A percentile compares a stretch with the other conserved stretches of the same genome.
Evolutionary conservation across 192 early-diverging fungal species (phyloP).

Genomic region (Pilaira anomala): DNA sequence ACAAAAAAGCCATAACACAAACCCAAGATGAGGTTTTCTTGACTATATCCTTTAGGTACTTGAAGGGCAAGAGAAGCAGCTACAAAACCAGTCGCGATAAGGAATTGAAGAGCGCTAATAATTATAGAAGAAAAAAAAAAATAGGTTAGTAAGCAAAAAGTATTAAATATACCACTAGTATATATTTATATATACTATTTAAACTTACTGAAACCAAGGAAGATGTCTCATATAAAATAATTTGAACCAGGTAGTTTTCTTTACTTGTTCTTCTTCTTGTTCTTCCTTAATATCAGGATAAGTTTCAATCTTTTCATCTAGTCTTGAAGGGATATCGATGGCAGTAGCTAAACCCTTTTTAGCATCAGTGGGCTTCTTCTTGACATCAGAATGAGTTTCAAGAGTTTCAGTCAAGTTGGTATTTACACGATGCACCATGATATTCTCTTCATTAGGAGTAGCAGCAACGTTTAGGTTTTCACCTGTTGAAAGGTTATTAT

Average conservation of each 20-base stretch:
- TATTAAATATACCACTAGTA: not conserved
- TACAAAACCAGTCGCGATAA: conserved; percentile 30
- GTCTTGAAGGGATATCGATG: not conserved
- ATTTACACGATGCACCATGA: too few relatives aligned
- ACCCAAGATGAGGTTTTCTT: conserved; percentile 34
- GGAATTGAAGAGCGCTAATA: conserved; percentile 15
- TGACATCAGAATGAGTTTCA: not conserved
- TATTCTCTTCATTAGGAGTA: too few relatives aligned
- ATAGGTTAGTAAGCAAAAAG: too few relatives aligned
- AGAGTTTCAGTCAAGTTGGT: not conserved
- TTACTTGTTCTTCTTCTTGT: not conserved
- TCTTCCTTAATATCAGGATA: conserved; percentile 5
- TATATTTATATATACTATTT: not conserved
- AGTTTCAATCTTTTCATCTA: not conserved
- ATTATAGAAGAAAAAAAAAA: not conserved
- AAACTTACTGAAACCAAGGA: conserved; percentile 21
- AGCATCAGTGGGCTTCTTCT: not conserved
- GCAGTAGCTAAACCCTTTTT: not conserved
- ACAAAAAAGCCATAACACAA: conserved; percentile 22
- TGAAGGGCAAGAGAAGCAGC: conserved; percentile 26
- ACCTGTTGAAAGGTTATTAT: too few relatives aligned
- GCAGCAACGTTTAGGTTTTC: too few relatives aligned
- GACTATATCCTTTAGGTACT: conserved; percentile 29
- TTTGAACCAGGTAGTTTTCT: not conserved
- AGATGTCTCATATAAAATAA: conserved; percentile 1